These are phyloP conservation scores for Ceratocystis ficicola DNA, from an alignment of 2,329 filamentous ascomycete species.

Conservation along the genomic window DNA sequence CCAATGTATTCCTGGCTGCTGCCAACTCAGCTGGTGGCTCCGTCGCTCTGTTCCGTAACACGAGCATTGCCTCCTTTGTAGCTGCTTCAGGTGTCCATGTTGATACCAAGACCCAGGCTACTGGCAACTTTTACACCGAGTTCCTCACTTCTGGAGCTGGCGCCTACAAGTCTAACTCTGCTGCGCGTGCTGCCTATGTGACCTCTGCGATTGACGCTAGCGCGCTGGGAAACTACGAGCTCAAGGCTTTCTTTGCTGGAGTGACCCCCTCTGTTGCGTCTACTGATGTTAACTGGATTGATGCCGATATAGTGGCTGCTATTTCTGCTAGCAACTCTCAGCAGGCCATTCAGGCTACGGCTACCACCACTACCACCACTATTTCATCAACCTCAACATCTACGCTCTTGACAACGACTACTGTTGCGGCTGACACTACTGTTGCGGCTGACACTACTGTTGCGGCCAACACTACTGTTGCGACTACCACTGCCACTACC, in stretches of 20 bases:
- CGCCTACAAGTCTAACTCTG: constrained; percentile 31
- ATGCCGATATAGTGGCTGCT: constrained; percentile 27
- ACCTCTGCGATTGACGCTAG: constrained; percentile 27
- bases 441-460: background rate
- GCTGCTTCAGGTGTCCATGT: constrained; percentile 29
- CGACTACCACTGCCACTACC: background rate
- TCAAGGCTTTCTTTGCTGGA: constrained; percentile 30
- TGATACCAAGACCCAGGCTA: constrained; percentile 28
- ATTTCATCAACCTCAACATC: background rate
- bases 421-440: background rate
- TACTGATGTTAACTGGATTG: constrained; percentile 31
- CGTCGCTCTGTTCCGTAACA: constrained; percentile 33
- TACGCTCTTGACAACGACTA: background rate
- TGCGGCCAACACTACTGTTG: background rate
- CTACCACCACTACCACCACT: constrained; percentile 5
- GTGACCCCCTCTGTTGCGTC: constrained; percentile 29
- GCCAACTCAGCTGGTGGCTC: constrained; percentile 32
- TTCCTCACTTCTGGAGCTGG: constrained; percentile 33
- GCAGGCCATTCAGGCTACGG: background rate
- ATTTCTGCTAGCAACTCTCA: constrained; percentile 7
- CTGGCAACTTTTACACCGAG: constrained; percentile 32
- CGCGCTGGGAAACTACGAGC: constrained; percentile 29
- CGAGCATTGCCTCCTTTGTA: constrained; percentile 31
- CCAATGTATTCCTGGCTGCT: constrained; percentile 33
- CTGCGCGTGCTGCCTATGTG: constrained; percentile 30